Percentiles rank a stretch among this genome's conserved stretches.
phyloP scores from a whole-genome alignment of 306 rosid genomes.

The Calophaca sinica region DNA sequence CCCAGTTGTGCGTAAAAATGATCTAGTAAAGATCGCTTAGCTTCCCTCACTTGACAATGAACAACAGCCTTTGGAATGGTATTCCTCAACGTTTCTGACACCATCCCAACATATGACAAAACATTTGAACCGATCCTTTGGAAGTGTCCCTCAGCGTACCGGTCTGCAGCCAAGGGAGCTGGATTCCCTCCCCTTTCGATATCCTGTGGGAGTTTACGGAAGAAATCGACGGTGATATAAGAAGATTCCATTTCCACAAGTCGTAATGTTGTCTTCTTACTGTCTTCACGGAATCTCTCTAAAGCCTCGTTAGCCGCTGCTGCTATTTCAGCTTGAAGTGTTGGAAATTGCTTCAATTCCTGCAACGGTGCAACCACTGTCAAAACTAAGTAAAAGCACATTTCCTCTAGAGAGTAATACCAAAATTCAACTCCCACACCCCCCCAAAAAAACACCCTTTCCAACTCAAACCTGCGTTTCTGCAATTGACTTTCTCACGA shows the following conservation, averaged over 20 bases:
- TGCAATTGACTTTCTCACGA: slow-evolving; percentile 80
- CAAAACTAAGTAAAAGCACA: slow-evolving; percentile 29
- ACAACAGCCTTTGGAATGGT: slow-evolving; percentile 97
- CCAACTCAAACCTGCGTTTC: slow-evolving; percentile 82
- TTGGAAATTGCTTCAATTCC: slow-evolving; percentile 92
- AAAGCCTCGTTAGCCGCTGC: slow-evolving; percentile 77
- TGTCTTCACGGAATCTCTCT: slow-evolving; percentile 86
- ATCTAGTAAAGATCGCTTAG: slow-evolving; percentile 66
- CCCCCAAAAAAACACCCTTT: neutral
- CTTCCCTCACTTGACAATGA: slow-evolving; percentile 82
- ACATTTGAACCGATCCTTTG: slow-evolving; percentile 84
- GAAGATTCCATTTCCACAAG: slow-evolving; percentile 98
- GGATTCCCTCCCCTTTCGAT: slow-evolving; percentile 68
- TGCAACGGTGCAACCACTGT: slow-evolving; percentile 47
- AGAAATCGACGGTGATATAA: slow-evolving; percentile 93
- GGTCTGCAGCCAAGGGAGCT: slow-evolving; percentile 58
- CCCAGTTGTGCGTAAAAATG: slow-evolving; percentile 75
- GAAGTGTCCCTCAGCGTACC: slow-evolving; percentile 74
- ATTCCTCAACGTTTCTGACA: slow-evolving; percentile 80
- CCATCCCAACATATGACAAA: slow-evolving; percentile 88
- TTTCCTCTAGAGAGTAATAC: neutral
- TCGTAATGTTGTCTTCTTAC: slow-evolving; percentile 81
- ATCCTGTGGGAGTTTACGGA: slow-evolving; percentile 88
- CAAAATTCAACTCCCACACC: neutral
- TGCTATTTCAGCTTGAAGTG: slow-evolving; percentile 85